Conservation (phyloP, 78 protist genomes). For the Dictyostelium purpureum region DNA sequence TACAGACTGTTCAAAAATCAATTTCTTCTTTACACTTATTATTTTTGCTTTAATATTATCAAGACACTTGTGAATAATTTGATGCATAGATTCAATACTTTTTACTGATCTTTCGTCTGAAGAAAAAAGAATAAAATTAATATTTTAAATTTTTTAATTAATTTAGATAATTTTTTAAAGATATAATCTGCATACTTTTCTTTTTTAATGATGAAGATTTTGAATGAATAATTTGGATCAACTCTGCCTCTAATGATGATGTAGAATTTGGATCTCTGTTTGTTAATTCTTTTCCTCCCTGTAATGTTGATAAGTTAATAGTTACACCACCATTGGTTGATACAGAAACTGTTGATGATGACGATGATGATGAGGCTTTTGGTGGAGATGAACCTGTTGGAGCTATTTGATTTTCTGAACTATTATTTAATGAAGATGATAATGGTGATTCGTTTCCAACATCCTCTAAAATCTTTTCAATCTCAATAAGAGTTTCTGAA, state of each 20-base stretch:
- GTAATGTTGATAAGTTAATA: not conserved
- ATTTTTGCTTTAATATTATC: conserved; percentile 38
- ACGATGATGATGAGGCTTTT: not conserved
- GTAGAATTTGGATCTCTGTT: too few relatives aligned
- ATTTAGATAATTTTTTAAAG: too few relatives aligned
- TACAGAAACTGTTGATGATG: not conserved
- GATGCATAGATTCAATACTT: conserved; percentile 48
- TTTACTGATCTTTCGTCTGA: conserved; percentile 37
- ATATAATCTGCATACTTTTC: not conserved
- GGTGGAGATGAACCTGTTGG: not conserved
- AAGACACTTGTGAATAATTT: conserved; percentile 43
- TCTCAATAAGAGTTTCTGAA: conserved; percentile 42
- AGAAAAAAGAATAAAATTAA: not conserved
- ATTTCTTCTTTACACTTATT: conserved; percentile 31
- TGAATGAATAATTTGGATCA: conserved; percentile 46
- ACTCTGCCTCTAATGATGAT: conserved; percentile 28
- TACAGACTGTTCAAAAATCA: not conserved
- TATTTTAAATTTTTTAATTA: not conserved
- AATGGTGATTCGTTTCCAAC: not conserved
- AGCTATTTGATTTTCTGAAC: not conserved
- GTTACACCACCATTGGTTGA: not conserved
- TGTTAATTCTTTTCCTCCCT: not conserved
- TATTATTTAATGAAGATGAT: not conserved
- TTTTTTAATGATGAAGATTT: conserved; percentile 8
- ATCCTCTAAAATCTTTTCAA: conserved; percentile 37